Evolutionary conservation across 805 yeast genomes (phyloP).

Genomic region (Suhomyces sp.): DNA sequence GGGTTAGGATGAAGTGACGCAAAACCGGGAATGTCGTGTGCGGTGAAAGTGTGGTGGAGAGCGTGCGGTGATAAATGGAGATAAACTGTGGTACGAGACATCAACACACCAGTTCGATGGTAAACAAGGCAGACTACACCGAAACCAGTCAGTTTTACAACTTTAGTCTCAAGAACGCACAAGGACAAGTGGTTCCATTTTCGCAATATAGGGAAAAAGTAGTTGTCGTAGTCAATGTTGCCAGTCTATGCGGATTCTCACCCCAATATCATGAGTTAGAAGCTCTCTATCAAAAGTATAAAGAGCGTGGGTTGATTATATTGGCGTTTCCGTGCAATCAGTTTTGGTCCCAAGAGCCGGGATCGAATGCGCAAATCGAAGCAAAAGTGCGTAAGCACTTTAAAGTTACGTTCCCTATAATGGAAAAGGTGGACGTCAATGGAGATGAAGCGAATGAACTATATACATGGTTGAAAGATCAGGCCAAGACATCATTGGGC

Average conservation of each 20-base stretch:
- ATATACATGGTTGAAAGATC: conserved; percentile 27
- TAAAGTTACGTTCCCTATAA: conserved; percentile 37
- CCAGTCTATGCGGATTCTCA: conserved; percentile 42
- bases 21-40: not conserved
- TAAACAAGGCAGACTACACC: not conserved
- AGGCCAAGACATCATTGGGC: conserved; percentile 30
- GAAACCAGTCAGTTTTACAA: not conserved
- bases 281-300: conserved; percentile 60
- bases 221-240: conserved; percentile 26
- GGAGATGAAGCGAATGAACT: conserved; percentile 31
- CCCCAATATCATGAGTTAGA: conserved; percentile 65
- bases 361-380: conserved; percentile 40
- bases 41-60: not conserved
- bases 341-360: conserved; percentile 79
- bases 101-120: not conserved
- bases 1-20: not conserved
- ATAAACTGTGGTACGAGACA: not conserved
- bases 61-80: not conserved
- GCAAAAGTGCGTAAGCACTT: conserved; percentile 18
- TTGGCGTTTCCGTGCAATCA: conserved; percentile 92
- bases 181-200: conserved; percentile 7
- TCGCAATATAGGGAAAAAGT: conserved; percentile 17
- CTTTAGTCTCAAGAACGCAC: not conserved
- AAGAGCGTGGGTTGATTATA: conserved; percentile 59
- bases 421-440: conserved; percentile 37